Conservation (phyloP, 23 red algal genomes). For the Gracilaria caudata region DNA sequence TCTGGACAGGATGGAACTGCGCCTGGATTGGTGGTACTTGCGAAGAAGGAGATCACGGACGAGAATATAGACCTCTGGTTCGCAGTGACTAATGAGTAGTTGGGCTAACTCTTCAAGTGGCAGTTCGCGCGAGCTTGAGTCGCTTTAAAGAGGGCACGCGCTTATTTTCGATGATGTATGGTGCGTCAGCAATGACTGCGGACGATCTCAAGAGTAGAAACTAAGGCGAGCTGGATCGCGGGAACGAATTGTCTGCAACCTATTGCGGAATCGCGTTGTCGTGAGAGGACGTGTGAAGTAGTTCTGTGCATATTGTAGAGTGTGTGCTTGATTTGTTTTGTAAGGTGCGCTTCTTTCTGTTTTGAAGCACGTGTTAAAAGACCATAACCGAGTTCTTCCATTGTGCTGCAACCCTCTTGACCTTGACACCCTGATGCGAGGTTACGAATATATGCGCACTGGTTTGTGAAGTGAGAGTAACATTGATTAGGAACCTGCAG, state of each 20-base stretch:
- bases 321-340: constrained; percentile 8
- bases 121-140: background rate
- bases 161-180: constrained; percentile 4
- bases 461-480: no score
- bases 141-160: background rate
- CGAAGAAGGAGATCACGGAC: constrained; percentile 68
- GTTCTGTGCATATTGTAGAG: background rate
- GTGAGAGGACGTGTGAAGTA: background rate
- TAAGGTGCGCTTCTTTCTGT: background rate
- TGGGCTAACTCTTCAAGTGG: background rate
- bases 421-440: no score
- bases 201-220: background rate
- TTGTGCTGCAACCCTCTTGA: no score
- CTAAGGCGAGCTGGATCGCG: background rate
- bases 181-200: background rate
- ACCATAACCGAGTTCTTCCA: no score
- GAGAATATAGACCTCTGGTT: constrained; percentile 70
- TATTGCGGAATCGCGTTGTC: background rate
- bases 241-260: background rate
- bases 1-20: constrained; percentile 70
- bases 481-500: background rate
- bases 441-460: no score
- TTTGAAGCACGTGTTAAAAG: background rate
- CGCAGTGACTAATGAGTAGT: constrained; percentile 74
- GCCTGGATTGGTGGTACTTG: constrained; percentile 63